phyloP scores from a whole-genome alignment of 2,329 filamentous ascomycete species.

The Botryotinia globosa region DNA sequence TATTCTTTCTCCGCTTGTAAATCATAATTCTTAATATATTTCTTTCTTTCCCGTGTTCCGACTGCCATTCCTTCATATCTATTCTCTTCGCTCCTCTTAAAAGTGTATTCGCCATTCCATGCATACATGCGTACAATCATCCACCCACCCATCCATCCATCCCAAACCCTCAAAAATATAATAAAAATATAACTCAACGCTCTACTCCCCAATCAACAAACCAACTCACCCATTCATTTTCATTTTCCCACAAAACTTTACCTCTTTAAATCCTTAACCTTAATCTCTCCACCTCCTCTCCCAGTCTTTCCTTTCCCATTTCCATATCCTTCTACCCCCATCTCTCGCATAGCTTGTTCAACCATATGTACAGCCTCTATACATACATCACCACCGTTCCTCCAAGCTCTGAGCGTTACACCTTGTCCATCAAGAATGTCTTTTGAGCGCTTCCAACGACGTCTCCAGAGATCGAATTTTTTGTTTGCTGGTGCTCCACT shows the following conservation, averaged over 20 bases:
- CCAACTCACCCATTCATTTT: neutral
- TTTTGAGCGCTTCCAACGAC: slow-evolving; percentile 64
- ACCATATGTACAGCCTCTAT: slow-evolving; percentile 65
- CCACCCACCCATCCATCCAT: neutral
- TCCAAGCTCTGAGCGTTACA: slow-evolving; percentile 70
- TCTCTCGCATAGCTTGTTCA: slow-evolving; percentile 49
- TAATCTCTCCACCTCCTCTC: slow-evolving; percentile 35
- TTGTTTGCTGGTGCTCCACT: slow-evolving; percentile 49
- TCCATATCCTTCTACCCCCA: slow-evolving; percentile 41
- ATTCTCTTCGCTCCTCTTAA: neutral
- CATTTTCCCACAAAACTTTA: neutral
- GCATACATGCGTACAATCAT: neutral
- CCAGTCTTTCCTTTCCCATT: slow-evolving; percentile 34
- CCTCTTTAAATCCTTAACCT: slow-evolving; percentile 38
- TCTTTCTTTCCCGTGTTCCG: neutral
- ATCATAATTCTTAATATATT: neutral
- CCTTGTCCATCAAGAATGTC: slow-evolving; percentile 60
- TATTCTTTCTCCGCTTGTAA: neutral
- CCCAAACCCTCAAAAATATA: neutral
- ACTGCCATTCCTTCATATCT: neutral
- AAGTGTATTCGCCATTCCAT: neutral
- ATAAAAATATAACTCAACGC: neutral
- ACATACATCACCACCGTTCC: slow-evolving; percentile 67
- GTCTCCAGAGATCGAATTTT: slow-evolving; percentile 70
- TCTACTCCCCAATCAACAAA: neutral